Conservation (phyloP, 495 filamentous ascomycete genomes). For the Penicillium cinerascens region DNA sequence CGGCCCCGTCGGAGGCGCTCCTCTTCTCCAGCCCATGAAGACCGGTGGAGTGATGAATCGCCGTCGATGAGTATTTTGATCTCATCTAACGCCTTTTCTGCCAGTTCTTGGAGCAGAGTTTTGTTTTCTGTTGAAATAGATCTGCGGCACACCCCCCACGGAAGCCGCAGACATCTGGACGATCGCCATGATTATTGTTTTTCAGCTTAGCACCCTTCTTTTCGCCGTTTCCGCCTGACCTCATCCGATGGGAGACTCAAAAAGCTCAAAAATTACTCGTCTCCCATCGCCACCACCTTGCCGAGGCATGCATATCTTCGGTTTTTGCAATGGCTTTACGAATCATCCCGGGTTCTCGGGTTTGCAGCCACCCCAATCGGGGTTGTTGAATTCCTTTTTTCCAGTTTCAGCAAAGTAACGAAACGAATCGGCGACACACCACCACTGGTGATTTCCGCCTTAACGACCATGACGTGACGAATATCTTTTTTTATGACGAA, state of each 20-base stretch:
- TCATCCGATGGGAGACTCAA: neutral
- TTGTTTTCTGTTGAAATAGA: conserved; percentile 24
- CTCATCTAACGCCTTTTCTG: conserved; percentile 9
- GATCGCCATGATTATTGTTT: neutral
- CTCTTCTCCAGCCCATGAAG: conserved; percentile 45
- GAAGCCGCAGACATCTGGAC: neutral
- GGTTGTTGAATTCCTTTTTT: conserved; percentile 1
- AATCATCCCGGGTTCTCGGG: neutral
- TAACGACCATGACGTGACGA: conserved; percentile 50
- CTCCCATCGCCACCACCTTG: neutral
- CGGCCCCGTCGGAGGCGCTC: conserved; percentile 41
- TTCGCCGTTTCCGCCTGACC: neutral
- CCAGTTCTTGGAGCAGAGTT: conserved; percentile 12
- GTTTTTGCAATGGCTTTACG: neutral
- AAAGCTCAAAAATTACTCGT: neutral
- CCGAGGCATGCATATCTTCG: neutral
- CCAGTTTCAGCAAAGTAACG: conserved; percentile 7
- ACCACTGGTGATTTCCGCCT: neutral
- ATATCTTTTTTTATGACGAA: conserved; percentile 42
- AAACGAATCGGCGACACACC: conserved; percentile 1
- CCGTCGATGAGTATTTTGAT: conserved; percentile 29
- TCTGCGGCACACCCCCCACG: conserved; percentile 4
- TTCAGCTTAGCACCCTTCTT: neutral
- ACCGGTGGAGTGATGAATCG: conserved; percentile 38
- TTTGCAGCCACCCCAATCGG: neutral